Evolutionary conservation across 2,329 filamentous ascomycete species (phyloP).

Genomic region (Ascomycota sp.): DNA sequence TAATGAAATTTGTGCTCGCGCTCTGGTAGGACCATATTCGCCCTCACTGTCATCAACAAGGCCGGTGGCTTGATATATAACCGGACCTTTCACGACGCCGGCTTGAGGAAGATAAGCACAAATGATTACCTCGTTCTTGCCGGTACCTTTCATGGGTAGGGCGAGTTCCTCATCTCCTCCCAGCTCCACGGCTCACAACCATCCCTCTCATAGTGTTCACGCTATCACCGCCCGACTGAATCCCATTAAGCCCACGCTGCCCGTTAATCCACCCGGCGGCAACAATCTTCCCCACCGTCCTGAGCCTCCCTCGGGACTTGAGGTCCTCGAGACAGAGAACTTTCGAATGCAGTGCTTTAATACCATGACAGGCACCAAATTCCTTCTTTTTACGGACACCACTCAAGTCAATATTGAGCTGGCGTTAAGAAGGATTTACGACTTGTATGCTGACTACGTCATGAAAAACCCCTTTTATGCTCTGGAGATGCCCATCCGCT

Average conservation of each 20-base stretch:
- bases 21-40: slow-evolving; percentile 66
- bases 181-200: slow-evolving; percentile 1
- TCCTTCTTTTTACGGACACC: slow-evolving; percentile 79
- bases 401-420: slow-evolving; percentile 71
- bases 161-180: slow-evolving; percentile 2
- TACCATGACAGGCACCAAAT: slow-evolving; percentile 85
- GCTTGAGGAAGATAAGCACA: slow-evolving; percentile 66
- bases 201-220: slow-evolving; percentile 28
- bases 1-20: too few relatives aligned
- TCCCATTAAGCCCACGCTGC: slow-evolving; percentile 23
- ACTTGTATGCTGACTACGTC: slow-evolving; percentile 87
- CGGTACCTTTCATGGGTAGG: slow-evolving; percentile 84
- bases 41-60: slow-evolving; percentile 96
- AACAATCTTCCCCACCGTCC: slow-evolving; percentile 24
- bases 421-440: slow-evolving; percentile 69
- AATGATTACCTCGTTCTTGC: slow-evolving; percentile 95
- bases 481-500: slow-evolving; percentile 87
- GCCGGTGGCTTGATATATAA: slow-evolving; percentile 92
- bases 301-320: slow-evolving; percentile 53
- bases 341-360: slow-evolving; percentile 93
- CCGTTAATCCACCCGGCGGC: slow-evolving; percentile 14
- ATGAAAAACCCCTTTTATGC: slow-evolving; percentile 99
- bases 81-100: slow-evolving; percentile 70
- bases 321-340: slow-evolving; percentile 80
- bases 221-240: slow-evolving; percentile 43